Evolutionary conservation across 495 filamentous ascomycete genomes (phyloP).

Genomic region (Saxophila tyrrhenica): DNA sequence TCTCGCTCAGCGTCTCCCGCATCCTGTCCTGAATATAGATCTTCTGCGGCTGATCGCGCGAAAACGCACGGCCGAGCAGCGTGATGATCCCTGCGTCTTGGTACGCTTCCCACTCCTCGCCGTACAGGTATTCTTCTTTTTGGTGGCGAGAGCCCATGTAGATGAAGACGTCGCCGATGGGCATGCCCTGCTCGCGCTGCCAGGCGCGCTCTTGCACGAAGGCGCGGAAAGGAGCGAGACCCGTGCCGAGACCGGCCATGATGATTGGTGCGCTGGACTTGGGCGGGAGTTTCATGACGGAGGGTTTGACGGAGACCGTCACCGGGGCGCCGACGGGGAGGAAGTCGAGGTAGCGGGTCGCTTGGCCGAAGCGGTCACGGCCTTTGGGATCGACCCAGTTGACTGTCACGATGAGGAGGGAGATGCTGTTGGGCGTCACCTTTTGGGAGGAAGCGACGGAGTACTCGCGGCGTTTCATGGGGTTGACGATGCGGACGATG

Average conservation of each 20-base stretch:
- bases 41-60: conserved; percentile 92
- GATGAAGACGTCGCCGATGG: conserved; percentile 83
- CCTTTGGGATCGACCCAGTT: conserved; percentile 82
- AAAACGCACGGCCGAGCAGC: conserved; percentile 86
- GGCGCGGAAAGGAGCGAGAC: conserved; percentile 92
- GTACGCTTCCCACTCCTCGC: conserved; percentile 99
- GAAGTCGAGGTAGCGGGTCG: conserved; percentile 72
- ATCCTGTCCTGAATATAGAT: conserved; percentile 99
- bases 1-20: conserved; percentile 75
- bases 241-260: conserved; percentile 98
- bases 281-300: conserved; percentile 90
- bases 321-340: conserved; percentile 64
- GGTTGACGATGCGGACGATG: conserved; percentile 75
- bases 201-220: conserved; percentile 97
- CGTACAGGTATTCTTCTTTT: conserved; percentile 96
- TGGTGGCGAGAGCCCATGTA: conserved; percentile 97
- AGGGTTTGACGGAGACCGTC: conserved; percentile 89
- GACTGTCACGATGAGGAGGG: conserved; percentile 97
- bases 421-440: conserved; percentile 72
- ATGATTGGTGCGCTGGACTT: conserved; percentile 82
- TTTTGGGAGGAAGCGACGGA: conserved; percentile 93
- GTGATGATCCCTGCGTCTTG: conserved; percentile 91
- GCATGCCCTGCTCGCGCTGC: conserved; percentile 88
- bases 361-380: conserved; percentile 83
- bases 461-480: conserved; percentile 94